Evolutionary conservation across 1,139 yeast genomes (phyloP).

Genomic region (Candida sp.): DNA sequence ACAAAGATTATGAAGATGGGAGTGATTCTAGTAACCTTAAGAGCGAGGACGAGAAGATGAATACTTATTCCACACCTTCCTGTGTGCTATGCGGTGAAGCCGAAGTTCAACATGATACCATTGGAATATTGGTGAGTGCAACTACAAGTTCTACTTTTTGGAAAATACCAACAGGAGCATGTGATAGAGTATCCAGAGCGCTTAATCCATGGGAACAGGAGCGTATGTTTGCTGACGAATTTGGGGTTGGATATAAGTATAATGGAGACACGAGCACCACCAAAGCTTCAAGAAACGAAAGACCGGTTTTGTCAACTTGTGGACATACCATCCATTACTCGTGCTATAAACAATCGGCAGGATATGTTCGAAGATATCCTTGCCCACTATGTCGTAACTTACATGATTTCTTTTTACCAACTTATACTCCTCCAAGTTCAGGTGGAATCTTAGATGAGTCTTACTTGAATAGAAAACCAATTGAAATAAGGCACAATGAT

Average conservation of each 20-base stretch:
- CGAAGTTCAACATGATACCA: constrained; percentile 39
- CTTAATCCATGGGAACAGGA: constrained; percentile 24
- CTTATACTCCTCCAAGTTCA: constrained; percentile 22
- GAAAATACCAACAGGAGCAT: constrained; percentile 35
- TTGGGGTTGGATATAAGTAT: constrained; percentile 25
- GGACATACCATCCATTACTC: constrained; percentile 65
- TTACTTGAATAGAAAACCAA: constrained; percentile 12
- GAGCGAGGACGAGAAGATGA: constrained; percentile 9
- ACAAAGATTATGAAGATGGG: constrained; percentile 15
- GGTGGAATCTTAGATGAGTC: constrained; percentile 12
- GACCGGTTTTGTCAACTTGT: constrained; percentile 53
- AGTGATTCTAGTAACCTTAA: constrained; percentile 3
- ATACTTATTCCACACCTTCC: constrained; percentile 16
- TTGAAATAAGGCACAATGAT: constrained; percentile 15
- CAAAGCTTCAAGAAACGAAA: constrained; percentile 12
- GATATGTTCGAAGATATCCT: constrained; percentile 26
- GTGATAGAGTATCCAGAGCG: constrained; percentile 14
- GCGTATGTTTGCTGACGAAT: constrained; percentile 11
- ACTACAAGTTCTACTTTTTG: constrained; percentile 41
- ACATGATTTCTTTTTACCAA: constrained; percentile 44
- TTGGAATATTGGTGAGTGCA: constrained; percentile 53
- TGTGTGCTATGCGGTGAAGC: constrained; percentile 71
- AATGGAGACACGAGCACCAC: constrained; percentile 4
- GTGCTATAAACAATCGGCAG: constrained; percentile 43
- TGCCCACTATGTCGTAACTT: constrained; percentile 68